A percentile compares a stretch with the other conserved stretches of the same genome.
Conservation (phyloP, 1,284 basidiomycete genomes). For the Ceratobasidium sp. region DNA sequence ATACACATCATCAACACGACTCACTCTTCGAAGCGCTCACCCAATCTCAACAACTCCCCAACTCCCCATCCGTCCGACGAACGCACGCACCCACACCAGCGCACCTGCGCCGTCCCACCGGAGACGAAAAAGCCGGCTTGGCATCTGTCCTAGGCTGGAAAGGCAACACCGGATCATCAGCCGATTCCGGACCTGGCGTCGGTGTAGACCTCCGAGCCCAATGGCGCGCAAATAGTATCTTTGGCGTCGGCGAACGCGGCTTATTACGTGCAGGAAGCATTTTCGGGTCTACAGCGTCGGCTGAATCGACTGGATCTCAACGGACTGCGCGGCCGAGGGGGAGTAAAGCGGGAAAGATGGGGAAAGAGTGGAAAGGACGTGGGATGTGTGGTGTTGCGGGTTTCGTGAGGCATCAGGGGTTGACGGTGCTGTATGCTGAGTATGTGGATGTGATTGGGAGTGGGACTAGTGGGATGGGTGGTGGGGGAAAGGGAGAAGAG, state of each 20-base stretch:
- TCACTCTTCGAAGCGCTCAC: neutral
- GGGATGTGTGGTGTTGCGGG: slow-evolving; percentile 55
- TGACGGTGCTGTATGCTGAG: slow-evolving; percentile 69
- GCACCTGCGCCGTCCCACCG: slow-evolving; percentile 55
- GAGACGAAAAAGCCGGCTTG: slow-evolving; percentile 70
- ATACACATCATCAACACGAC: neutral
- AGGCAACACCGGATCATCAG: slow-evolving; percentile 57
- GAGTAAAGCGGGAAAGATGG: slow-evolving; percentile 62
- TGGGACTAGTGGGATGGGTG: neutral
- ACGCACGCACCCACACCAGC: slow-evolving; percentile 52
- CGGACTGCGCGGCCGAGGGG: slow-evolving; percentile 6
- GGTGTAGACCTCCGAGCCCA: slow-evolving; percentile 34
- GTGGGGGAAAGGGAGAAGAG: neutral
- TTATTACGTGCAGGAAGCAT: slow-evolving; percentile 25
- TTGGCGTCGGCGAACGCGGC: slow-evolving; percentile 34
- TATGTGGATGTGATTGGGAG: slow-evolving; percentile 56
- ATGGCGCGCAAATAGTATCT: slow-evolving; percentile 41
- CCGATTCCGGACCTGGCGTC: slow-evolving; percentile 31
- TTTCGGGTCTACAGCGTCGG: slow-evolving; percentile 5
- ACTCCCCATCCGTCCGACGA: neutral
- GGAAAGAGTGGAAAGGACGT: slow-evolving; percentile 52
- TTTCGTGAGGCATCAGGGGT: slow-evolving; percentile 71
- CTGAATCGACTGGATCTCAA: neutral
- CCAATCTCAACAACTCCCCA: neutral
- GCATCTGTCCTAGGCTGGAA: slow-evolving; percentile 71